Evolutionary conservation across 768 basidiomycete genomes (phyloP).

Genomic region (Pleurotus giganteus): DNA sequence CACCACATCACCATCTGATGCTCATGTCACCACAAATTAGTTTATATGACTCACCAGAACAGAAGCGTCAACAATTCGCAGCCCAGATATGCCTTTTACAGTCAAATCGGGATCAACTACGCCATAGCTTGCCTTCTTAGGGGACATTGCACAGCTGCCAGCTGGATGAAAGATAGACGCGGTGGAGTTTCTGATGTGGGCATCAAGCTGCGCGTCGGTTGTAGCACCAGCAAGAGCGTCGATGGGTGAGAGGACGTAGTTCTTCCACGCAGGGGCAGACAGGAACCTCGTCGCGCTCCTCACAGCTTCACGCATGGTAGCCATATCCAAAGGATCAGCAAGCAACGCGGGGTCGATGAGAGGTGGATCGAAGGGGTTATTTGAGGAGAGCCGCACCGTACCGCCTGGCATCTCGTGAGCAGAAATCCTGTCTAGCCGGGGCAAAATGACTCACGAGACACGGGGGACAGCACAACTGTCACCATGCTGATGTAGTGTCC

Average conservation of each 20-base stretch:
- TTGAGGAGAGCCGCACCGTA: constrained; percentile 22
- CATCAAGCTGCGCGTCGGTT: constrained; percentile 24
- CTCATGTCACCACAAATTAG: neutral
- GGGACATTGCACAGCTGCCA: constrained; percentile 29
- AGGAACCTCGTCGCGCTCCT: constrained; percentile 23
- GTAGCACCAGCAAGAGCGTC: constrained; percentile 20
- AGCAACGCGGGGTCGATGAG: constrained; percentile 25
- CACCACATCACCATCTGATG: neutral
- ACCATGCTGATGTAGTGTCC: constrained; percentile 16
- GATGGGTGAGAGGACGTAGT: constrained; percentile 21
- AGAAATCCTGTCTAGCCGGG: neutral
- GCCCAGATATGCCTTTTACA: constrained; percentile 30
- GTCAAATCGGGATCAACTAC: constrained; percentile 33
- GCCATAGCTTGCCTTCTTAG: constrained; percentile 22
- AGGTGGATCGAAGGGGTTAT: constrained; percentile 23
- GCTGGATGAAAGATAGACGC: constrained; percentile 24
- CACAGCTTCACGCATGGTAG: constrained; percentile 25
- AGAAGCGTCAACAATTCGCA: constrained; percentile 38
- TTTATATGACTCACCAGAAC: constrained; percentile 26
- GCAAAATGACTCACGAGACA: neutral
- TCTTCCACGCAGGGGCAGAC: constrained; percentile 26
- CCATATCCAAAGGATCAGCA: constrained; percentile 19
- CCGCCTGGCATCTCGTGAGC: constrained; percentile 17
- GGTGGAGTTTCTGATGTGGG: constrained; percentile 18
- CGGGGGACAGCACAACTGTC: neutral